Conservation (phyloP, 805 yeast species). For the Blastobotrys muscicola region DNA sequence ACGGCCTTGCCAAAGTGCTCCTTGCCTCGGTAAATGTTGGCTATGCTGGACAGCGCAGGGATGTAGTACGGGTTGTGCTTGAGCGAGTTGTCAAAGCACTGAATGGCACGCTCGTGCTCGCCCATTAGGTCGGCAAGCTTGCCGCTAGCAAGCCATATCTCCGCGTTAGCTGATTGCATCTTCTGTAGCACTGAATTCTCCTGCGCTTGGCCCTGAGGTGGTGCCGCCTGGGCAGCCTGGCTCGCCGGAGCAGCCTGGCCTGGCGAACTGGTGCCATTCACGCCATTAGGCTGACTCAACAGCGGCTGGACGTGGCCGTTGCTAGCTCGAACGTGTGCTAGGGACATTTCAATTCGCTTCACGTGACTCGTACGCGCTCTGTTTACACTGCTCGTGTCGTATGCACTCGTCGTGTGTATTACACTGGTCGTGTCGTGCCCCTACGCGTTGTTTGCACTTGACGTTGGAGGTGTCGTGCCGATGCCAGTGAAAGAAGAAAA, state of each 20-base stretch:
- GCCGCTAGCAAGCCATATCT: slow-evolving; percentile 85
- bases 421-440: no score
- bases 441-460: no score
- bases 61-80: slow-evolving; percentile 80
- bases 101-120: slow-evolving; percentile 80
- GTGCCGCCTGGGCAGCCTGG: slow-evolving; percentile 1
- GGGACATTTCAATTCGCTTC: no score
- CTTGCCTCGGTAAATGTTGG: slow-evolving; percentile 77
- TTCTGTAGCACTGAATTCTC: slow-evolving; percentile 12
- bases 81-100: slow-evolving; percentile 80
- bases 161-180: slow-evolving; percentile 29
- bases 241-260: slow-evolving; percentile 1
- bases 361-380: no score
- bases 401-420: no score
- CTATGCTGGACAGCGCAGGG: slow-evolving; percentile 75
- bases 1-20: slow-evolving; percentile 93
- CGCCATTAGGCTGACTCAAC: slow-evolving; percentile 19
- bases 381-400: no score
- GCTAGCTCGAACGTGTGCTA: no score
- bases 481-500: no score
- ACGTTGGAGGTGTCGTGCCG: no score
- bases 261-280: slow-evolving; percentile 4
- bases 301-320: background rate
- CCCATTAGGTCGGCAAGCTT: slow-evolving; percentile 82
- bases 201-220: slow-evolving; percentile 1